Conservation (phyloP, 2,329 filamentous ascomycete species). For the Trichoderma sp. region DNA sequence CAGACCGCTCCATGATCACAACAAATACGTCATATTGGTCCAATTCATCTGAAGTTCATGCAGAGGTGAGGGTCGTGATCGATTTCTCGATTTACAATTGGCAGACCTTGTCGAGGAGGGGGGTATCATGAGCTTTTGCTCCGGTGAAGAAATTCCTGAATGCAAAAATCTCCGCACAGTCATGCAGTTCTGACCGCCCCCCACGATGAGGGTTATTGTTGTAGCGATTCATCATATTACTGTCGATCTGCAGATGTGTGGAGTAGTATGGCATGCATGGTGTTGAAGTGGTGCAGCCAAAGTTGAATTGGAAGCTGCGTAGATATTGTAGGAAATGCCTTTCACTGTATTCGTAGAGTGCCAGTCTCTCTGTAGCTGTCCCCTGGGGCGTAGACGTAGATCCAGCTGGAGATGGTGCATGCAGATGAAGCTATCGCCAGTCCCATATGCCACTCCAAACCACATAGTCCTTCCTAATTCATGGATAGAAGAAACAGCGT, state of each 20-base stretch:
- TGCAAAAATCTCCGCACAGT: neutral
- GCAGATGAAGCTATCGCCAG: constrained; percentile 14
- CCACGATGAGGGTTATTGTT: neutral
- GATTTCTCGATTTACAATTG: neutral
- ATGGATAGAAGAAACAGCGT: too few species aligned
- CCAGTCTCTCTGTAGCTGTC: neutral
- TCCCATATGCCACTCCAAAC: neutral
- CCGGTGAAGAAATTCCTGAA: neutral
- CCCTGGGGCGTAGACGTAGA: neutral
- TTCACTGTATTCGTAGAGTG: neutral
- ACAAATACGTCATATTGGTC: neutral
- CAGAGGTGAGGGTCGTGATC: neutral
- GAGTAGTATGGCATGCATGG: neutral
- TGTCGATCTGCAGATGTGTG: neutral
- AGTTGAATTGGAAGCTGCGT: neutral
- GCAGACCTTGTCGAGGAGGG: neutral
- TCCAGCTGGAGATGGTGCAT: neutral
- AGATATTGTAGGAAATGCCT: neutral
- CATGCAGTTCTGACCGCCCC: neutral
- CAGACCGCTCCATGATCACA: neutral
- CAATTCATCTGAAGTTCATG: neutral
- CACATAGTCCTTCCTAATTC: neutral
- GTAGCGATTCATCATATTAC: neutral
- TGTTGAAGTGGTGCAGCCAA: neutral
- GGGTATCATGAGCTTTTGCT: neutral